Evolutionary conservation across 257 asterid genomes (phyloP).

Genomic region (Solanum rostratum): DNA sequence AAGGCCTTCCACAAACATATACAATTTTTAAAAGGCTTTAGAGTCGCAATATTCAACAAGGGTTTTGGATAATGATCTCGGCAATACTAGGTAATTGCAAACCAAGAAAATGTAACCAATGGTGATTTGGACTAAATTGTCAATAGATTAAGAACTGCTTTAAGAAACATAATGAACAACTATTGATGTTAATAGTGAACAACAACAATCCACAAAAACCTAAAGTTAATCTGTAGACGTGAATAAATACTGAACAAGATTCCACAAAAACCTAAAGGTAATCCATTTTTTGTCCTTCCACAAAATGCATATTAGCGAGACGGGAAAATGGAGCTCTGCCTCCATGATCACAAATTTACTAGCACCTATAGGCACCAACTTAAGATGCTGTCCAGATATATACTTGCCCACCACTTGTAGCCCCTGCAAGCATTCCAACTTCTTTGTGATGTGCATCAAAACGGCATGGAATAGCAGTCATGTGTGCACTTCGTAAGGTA

Average conservation of each 20-base stretch:
- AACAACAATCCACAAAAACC: no score
- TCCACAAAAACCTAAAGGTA: neutral
- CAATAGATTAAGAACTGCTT: neutral
- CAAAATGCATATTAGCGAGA: neutral
- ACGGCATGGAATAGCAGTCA: constrained; percentile 66
- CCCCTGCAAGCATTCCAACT: constrained; percentile 72
- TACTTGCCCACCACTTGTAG: constrained; percentile 73
- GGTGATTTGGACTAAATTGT: neutral
- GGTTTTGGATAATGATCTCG: neutral
- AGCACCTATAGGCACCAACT: neutral
- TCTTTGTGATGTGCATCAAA: constrained; percentile 44
- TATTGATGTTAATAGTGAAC: neutral
- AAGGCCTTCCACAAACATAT: neutral
- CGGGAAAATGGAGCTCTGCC: neutral
- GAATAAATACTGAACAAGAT: no score
- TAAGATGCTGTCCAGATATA: constrained; percentile 45
- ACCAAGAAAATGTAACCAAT: neutral
- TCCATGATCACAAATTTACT: neutral
- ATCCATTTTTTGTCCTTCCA: neutral
- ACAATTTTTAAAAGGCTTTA: neutral
- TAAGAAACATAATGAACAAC: neutral
- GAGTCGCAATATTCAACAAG: neutral
- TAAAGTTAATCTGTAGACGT: no score
- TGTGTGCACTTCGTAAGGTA: constrained; percentile 52
- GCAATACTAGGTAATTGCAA: neutral